phyloP scores from a whole-genome alignment of 768 basidiomycete species.

The Xerocomellus amylosporus region DNA sequence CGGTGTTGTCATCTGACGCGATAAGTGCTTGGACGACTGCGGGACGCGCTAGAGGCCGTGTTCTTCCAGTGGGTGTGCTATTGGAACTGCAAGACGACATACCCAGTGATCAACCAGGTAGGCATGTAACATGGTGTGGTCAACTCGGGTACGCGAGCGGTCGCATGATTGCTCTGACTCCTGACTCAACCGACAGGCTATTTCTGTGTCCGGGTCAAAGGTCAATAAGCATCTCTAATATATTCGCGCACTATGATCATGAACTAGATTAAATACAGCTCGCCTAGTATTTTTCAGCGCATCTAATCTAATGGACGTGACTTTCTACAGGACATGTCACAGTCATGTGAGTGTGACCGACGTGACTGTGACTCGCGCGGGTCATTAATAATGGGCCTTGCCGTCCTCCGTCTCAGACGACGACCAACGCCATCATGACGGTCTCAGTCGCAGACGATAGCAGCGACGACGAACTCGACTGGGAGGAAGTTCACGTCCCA shows the following conservation, averaged over 20 bases:
- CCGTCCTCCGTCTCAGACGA: constrained; percentile 4
- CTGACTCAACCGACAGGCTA: too few relatives aligned
- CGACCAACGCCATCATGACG: constrained; percentile 15
- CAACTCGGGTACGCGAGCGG: neutral
- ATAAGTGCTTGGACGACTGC: constrained; percentile 27
- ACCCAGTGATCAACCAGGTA: neutral
- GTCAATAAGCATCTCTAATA: too few relatives aligned
- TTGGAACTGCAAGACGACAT: neutral
- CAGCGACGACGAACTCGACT: constrained; percentile 70
- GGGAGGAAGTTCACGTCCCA: constrained; percentile 74
- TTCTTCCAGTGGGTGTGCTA: neutral
- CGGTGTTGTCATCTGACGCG: constrained; percentile 17
- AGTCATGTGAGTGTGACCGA: constrained; percentile 17
- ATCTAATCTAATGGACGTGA: neutral
- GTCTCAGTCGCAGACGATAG: constrained; percentile 23
- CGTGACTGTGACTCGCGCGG: constrained; percentile 20
- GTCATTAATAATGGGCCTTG: constrained; percentile 7
- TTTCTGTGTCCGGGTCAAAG: too few relatives aligned
- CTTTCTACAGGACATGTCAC: neutral
- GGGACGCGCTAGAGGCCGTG: constrained; percentile 21
- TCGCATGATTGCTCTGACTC: neutral
- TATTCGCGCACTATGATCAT: neutral
- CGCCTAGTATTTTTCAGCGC: too few relatives aligned
- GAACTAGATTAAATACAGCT: neutral
- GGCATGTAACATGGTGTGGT: neutral